phyloP scores from a whole-genome alignment of 768 basidiomycete species.

The Termitomyces sp. region DNA sequence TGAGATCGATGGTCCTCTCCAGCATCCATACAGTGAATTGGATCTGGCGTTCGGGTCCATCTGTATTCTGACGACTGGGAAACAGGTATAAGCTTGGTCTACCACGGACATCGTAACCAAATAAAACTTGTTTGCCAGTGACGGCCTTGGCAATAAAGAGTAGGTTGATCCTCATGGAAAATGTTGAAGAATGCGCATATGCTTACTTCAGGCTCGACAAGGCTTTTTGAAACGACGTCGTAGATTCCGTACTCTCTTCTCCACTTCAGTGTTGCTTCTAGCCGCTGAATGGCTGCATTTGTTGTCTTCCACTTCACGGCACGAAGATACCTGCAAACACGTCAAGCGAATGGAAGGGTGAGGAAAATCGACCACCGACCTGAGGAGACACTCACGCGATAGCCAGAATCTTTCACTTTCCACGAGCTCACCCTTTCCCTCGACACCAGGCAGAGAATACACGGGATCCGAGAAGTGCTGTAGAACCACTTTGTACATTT shows the following conservation, averaged over 20 bases:
- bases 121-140: slow-evolving; percentile 78
- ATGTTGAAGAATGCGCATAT: neutral
- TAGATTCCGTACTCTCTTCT: slow-evolving; percentile 74
- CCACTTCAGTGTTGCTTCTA: slow-evolving; percentile 76
- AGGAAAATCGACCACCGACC: slow-evolving; percentile 29
- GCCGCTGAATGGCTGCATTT: slow-evolving; percentile 53
- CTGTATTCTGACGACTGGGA: slow-evolving; percentile 72
- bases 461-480: slow-evolving; percentile 49
- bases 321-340: slow-evolving; percentile 53
- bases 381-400: slow-evolving; percentile 67
- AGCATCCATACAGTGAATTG: slow-evolving; percentile 72
- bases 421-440: slow-evolving; percentile 37
- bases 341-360: neutral
- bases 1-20: slow-evolving; percentile 71
- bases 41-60: slow-evolving; percentile 60
- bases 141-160: slow-evolving; percentile 40
- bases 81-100: slow-evolving; percentile 69
- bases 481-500: slow-evolving; percentile 48
- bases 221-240: slow-evolving; percentile 48
- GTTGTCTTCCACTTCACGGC: slow-evolving; percentile 68
- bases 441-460: slow-evolving; percentile 44
- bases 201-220: slow-evolving; percentile 71
- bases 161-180: neutral
- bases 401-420: slow-evolving; percentile 80
- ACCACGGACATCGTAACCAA: slow-evolving; percentile 65